Evolutionary conservation across 2,329 filamentous ascomycete species (phyloP).

Genomic region (Colletotrichum tofieldiae): DNA sequence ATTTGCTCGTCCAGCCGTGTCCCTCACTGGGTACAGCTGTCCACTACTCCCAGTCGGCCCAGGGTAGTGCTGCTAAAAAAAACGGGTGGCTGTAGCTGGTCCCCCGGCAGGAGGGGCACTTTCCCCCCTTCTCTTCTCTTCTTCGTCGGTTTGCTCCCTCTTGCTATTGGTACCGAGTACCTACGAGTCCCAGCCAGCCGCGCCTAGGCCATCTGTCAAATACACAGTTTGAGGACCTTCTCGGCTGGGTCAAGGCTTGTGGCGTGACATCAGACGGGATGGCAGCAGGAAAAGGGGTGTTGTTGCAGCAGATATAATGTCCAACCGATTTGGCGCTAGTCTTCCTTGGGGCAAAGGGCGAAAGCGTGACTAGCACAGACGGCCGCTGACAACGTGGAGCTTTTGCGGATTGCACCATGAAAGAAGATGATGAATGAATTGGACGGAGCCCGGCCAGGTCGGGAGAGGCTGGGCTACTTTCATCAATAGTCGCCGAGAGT

Average conservation of each 20-base stretch:
- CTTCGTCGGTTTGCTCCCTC: background rate
- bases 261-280: slow-evolving; percentile 38
- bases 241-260: slow-evolving; percentile 26
- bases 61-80: slow-evolving; percentile 21
- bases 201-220: slow-evolving; percentile 3
- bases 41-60: slow-evolving; percentile 13
- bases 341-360: slow-evolving; percentile 21
- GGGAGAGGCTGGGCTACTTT: background rate
- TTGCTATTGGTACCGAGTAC: slow-evolving; percentile 4
- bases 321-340: slow-evolving; percentile 30
- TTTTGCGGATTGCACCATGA: slow-evolving; percentile 23
- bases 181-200: background rate
- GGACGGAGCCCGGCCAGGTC: background rate
- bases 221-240: slow-evolving; percentile 10
- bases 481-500: background rate
- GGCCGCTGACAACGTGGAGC: slow-evolving; percentile 27
- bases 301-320: slow-evolving; percentile 19
- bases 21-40: slow-evolving; percentile 23
- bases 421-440: background rate
- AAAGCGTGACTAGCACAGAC: slow-evolving; percentile 15
- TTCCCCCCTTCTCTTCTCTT: background rate
- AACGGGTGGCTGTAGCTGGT: slow-evolving; percentile 27
- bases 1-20: slow-evolving; percentile 28
- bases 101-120: slow-evolving; percentile 6
- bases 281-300: slow-evolving; percentile 34